phyloP scores from a whole-genome alignment of 345 rosid species.

The Jatropha curcas region DNA sequence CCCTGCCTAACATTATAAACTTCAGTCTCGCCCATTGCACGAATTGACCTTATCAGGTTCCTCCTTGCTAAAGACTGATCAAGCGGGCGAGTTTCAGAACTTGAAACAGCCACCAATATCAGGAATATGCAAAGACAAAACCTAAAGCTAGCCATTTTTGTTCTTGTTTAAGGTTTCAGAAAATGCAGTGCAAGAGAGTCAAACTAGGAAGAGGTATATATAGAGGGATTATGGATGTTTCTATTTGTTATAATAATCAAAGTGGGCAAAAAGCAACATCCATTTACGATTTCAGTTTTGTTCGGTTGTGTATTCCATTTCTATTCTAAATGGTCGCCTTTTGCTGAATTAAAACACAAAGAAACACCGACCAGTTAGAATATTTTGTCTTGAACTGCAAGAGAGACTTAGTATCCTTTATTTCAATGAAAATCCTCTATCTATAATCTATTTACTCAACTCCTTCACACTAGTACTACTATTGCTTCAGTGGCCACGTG shows the following conservation, averaged over 20 bases:
- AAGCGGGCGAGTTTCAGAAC: slow-evolving; percentile 6
- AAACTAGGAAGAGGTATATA: neutral
- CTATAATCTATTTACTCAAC: neutral
- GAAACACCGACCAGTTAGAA: neutral
- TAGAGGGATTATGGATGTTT: neutral
- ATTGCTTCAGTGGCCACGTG: neutral
- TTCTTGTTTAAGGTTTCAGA: neutral
- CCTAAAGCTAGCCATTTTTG: slow-evolving; percentile 20
- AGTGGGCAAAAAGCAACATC: slow-evolving; percentile 19
- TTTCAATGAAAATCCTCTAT: neutral
- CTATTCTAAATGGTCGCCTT: neutral
- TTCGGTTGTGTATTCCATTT: neutral
- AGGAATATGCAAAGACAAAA: slow-evolving; percentile 18
- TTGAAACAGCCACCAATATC: slow-evolving; percentile 5
- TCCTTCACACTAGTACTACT: neutral
- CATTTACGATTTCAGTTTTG: neutral
- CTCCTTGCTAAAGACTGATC: slow-evolving; percentile 13
- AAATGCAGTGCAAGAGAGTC: neutral
- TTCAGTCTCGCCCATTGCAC: slow-evolving; percentile 22
- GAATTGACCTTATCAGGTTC: slow-evolving; percentile 19
- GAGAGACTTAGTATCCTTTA: neutral
- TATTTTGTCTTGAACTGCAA: neutral
- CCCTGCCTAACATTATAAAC: slow-evolving; percentile 9
- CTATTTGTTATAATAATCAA: slow-evolving; percentile 10
- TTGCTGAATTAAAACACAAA: slow-evolving; percentile 2